Evolutionary conservation across 1,284 basidiomycete genomes (phyloP).

Genomic region (Earliella scabrosa): DNA sequence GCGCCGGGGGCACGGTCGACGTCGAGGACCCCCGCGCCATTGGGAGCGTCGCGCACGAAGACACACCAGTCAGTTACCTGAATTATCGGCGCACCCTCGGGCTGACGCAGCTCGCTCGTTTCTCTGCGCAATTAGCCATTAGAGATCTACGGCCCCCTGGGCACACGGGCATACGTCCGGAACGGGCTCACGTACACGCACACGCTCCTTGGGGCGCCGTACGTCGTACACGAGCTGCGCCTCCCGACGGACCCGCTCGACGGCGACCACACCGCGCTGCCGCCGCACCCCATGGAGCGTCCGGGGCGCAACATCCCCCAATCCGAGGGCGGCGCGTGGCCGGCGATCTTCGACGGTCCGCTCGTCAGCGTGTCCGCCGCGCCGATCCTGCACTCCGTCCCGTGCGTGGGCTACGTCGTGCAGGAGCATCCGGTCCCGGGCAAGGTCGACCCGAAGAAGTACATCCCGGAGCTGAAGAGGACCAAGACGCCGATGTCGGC

Average conservation of each 20-base stretch:
- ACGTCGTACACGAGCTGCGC: constrained; percentile 91
- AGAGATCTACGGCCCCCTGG: constrained; percentile 89
- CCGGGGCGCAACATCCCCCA: constrained; percentile 71
- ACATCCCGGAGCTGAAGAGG: constrained; percentile 67
- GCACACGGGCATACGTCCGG: constrained; percentile 84
- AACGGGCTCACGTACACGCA: constrained; percentile 74
- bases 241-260: constrained; percentile 55
- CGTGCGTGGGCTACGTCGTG: constrained; percentile 86
- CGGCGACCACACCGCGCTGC: constrained; percentile 52
- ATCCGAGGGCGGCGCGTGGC: constrained; percentile 74
- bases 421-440: constrained; percentile 77
- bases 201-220: constrained; percentile 71
- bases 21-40: constrained; percentile 60
- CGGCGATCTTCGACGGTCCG: constrained; percentile 61
- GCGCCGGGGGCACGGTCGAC: constrained; percentile 68
- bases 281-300: constrained; percentile 60
- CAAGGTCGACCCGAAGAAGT: constrained; percentile 71
- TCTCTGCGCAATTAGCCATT: constrained; percentile 47
- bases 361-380: constrained; percentile 81
- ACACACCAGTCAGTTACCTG: constrained; percentile 23
- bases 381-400: constrained; percentile 82
- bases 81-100: too few species aligned
- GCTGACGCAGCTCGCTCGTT: neutral
- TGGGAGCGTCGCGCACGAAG: constrained; percentile 9
- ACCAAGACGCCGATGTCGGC: constrained; percentile 75